Percentiles rank a stretch among this genome's conserved stretches.
Evolutionary conservation across 768 basidiomycete genomes (phyloP).

Genomic region (Melanogaster broomeanus): DNA sequence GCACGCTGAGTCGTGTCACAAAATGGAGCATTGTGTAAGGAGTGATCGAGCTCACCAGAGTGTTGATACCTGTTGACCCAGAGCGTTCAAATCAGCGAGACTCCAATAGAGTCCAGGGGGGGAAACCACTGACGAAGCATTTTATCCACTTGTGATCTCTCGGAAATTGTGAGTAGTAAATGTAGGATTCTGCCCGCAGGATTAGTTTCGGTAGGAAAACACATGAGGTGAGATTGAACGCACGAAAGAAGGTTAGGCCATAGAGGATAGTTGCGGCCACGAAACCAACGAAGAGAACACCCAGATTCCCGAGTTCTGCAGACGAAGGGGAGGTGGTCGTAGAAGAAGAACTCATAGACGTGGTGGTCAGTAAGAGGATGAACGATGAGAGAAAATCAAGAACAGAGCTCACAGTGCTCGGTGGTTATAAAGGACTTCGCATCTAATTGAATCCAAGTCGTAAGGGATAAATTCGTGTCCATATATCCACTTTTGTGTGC

Average conservation of each 20-base stretch:
- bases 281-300: conserved; percentile 29
- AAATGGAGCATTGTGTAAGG: not conserved
- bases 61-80: conserved; percentile 16
- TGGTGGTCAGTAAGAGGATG: not conserved
- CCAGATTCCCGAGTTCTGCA: conserved; percentile 26
- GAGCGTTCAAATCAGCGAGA: not conserved
- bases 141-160: conserved; percentile 17
- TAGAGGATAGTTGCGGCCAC: conserved; percentile 27
- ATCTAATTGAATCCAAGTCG: conserved; percentile 4
- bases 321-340: conserved; percentile 10
- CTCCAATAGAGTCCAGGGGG: not conserved
- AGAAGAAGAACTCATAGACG: conserved; percentile 15
- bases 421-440: conserved; percentile 10
- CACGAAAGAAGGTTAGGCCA: conserved; percentile 37
- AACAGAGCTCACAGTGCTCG: not conserved
- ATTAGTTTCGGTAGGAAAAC: not conserved
- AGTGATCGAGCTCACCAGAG: conserved; percentile 15
- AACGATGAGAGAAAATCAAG: not conserved
- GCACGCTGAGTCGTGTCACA: conserved; percentile 7
- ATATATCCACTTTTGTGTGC: too few species aligned
- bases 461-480: too few species aligned
- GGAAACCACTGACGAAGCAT: conserved; percentile 17
- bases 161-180: conserved; percentile 31
- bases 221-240: not conserved
- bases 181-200: conserved; percentile 22